Conservation (phyloP, 352 stramenopile species). For the Elongisporangium senticosum region DNA sequence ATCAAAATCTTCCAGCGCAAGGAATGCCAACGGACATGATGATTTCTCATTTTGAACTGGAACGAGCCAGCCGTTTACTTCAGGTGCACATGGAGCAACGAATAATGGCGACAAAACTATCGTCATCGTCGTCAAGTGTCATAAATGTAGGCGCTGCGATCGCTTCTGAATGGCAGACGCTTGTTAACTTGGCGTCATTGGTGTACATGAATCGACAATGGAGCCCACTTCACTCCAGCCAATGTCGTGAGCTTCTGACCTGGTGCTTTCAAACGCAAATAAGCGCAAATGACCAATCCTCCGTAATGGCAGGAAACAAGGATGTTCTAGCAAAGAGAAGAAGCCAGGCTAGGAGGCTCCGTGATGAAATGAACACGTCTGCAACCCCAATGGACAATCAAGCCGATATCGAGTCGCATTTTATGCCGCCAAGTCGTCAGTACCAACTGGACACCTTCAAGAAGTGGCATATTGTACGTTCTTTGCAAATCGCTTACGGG, state of each 20-base stretch:
- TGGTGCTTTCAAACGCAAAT: conserved; percentile 23
- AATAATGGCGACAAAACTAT: conserved; percentile 13
- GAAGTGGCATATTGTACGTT: background rate
- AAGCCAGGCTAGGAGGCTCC: background rate
- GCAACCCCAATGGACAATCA: background rate
- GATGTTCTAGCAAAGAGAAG: background rate
- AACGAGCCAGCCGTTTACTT: conserved; percentile 19
- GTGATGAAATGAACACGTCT: background rate
- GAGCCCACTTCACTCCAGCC: conserved; percentile 8
- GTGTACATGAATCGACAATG: conserved; percentile 29
- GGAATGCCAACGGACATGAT: conserved; percentile 27
- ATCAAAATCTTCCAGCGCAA: background rate
- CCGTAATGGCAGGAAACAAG: background rate
- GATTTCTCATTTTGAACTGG: conserved; percentile 36
- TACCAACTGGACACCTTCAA: background rate
- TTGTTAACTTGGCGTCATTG: conserved; percentile 21
- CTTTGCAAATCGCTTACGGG: background rate
- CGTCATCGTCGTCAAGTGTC: background rate
- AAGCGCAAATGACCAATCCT: background rate
- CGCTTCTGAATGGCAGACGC: conserved; percentile 10
- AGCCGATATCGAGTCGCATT: background rate
- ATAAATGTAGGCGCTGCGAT: conserved; percentile 5
- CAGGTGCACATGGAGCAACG: conserved; percentile 24
- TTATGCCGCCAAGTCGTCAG: background rate
- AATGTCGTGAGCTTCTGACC: conserved; percentile 29